phyloP scores from a whole-genome alignment of 345 rosid genomes.

The Populus euphratica region DNA sequence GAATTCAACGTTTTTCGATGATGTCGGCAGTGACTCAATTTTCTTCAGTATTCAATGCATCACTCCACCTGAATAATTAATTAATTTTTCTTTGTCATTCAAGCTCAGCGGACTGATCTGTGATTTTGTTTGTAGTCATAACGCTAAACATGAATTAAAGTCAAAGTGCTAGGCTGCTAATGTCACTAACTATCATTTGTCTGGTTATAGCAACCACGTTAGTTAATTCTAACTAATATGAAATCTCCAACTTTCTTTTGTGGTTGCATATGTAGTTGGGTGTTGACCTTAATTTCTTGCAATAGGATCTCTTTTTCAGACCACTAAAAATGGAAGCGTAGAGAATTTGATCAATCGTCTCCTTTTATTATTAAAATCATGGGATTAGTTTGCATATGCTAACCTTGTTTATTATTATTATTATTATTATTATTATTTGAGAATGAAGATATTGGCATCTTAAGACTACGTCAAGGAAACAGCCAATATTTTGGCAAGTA shows the following conservation, averaged over 20 bases:
- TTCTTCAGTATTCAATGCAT: not conserved
- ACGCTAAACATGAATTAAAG: not conserved
- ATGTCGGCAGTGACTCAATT: not conserved
- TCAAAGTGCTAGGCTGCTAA: not conserved
- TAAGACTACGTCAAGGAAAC: not conserved
- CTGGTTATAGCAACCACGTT: not conserved
- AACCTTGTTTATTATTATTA: not conserved
- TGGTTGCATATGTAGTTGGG: not conserved
- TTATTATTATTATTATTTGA: too few species aligned
- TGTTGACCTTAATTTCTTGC: not conserved
- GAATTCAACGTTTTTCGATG: not conserved
- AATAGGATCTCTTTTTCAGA: not conserved
- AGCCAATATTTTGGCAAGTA: not conserved
- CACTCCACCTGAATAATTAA: not conserved
- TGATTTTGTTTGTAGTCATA: not conserved
- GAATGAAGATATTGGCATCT: not conserved
- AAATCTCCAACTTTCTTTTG: not conserved
- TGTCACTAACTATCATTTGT: not conserved
- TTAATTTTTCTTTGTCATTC: not conserved
- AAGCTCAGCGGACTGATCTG: not conserved
- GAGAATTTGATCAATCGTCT: too few species aligned
- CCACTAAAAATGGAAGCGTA: not conserved
- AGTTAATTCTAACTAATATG: not conserved
- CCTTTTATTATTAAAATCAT: not conserved
- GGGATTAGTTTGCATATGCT: not conserved